Conservation (phyloP, 805 yeast genomes). For the Candida orba region DNA sequence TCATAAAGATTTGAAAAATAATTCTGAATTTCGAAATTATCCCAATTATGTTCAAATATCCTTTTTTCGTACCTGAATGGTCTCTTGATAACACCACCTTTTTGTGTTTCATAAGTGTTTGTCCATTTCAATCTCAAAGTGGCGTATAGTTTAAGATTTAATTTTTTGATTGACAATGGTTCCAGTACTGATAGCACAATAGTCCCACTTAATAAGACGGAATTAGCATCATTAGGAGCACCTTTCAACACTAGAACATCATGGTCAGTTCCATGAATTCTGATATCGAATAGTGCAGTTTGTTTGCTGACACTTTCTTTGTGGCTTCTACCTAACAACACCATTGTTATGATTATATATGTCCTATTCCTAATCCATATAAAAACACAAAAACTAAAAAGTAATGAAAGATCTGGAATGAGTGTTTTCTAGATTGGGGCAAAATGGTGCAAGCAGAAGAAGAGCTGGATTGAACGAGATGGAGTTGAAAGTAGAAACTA, state of each 20-base stretch:
- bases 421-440: background rate
- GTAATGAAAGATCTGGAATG: background rate
- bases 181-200: slow-evolving; percentile 72
- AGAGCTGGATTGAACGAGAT: no score
- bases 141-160: slow-evolving; percentile 60
- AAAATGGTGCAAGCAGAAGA: no score
- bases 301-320: slow-evolving; percentile 20
- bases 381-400: no score
- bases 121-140: slow-evolving; percentile 61
- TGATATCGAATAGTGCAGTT: slow-evolving; percentile 40
- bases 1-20: slow-evolving; percentile 26
- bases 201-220: slow-evolving; percentile 69
- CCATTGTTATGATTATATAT: background rate
- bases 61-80: slow-evolving; percentile 50
- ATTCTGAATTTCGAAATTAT: slow-evolving; percentile 48
- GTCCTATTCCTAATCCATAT: no score
- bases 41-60: slow-evolving; percentile 77
- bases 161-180: slow-evolving; percentile 58
- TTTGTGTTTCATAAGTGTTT: slow-evolving; percentile 42
- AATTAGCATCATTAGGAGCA: slow-evolving; percentile 64
- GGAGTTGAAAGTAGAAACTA: no score
- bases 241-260: slow-evolving; percentile 84
- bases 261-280: slow-evolving; percentile 61
- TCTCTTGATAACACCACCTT: slow-evolving; percentile 35
- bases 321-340: slow-evolving; percentile 13